A percentile compares a stretch with the other conserved stretches of the same genome.
These are phyloP conservation scores for Crithidia expoeki DNA, from an alignment of 208 protist genomes.

Conservation along the genomic window DNA sequence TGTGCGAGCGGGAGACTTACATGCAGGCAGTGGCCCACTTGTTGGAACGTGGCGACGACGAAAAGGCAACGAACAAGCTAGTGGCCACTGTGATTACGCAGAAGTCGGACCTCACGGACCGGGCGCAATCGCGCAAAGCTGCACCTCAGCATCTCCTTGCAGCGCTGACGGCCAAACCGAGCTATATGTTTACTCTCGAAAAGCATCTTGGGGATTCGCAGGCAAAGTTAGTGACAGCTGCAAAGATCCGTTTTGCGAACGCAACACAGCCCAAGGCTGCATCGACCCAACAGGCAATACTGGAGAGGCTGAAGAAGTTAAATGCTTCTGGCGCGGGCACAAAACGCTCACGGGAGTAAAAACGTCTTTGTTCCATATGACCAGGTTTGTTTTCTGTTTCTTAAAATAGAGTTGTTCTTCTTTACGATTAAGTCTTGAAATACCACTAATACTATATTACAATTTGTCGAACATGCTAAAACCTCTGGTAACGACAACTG, in stretches of 20 bases:
- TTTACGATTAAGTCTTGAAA: conserved; percentile 10
- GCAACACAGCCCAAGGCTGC: conserved; percentile 58
- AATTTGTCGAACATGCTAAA: not conserved
- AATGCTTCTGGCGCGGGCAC: conserved; percentile 8
- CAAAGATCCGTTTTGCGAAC: conserved; percentile 66
- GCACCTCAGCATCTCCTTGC: conserved; percentile 64
- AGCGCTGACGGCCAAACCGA: conserved; percentile 44
- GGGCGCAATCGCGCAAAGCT: conserved; percentile 54
- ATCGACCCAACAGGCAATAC: conserved; percentile 63
- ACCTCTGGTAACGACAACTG: too few species aligned
- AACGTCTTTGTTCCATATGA: not conserved
- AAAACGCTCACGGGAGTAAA: conserved; percentile 29
- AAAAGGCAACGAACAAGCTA: conserved; percentile 39
- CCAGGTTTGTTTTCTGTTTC: not conserved
- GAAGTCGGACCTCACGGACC: conserved; percentile 52
- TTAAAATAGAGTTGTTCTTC: not conserved
- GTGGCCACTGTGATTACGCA: conserved; percentile 42
- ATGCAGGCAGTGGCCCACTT: conserved; percentile 51
- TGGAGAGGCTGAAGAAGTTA: conserved; percentile 63
- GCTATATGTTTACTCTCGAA: conserved; percentile 45
- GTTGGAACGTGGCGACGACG: conserved; percentile 42
- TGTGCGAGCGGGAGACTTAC: conserved; percentile 48
- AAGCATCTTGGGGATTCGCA: conserved; percentile 47
- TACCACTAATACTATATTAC: not conserved
- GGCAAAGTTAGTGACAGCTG: conserved; percentile 54